These are phyloP conservation scores for Globisporangium rhizosaccharum DNA, from an alignment of 352 stramenopile genomes.

Conservation along the genomic window DNA sequence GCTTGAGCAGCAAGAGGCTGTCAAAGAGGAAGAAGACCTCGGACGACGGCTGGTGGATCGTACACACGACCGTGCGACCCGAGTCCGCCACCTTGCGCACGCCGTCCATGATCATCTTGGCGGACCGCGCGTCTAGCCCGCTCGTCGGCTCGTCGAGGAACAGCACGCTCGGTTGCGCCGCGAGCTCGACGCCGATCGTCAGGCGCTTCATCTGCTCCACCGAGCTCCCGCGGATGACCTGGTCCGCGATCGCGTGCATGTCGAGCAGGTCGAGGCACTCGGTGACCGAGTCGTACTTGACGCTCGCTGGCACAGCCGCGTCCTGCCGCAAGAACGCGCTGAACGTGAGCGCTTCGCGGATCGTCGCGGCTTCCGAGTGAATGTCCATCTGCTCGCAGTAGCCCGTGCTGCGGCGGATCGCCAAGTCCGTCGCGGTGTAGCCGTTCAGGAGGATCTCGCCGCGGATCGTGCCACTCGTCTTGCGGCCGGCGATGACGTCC, in stretches of 20 bases:
- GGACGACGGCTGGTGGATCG: background rate
- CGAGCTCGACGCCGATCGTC: conserved; percentile 46
- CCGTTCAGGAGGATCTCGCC: conserved; percentile 86
- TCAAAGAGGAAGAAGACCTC: conserved; percentile 44
- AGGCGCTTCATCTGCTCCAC: conserved; percentile 30
- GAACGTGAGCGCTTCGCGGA: conserved; percentile 77
- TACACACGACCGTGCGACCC: conserved; percentile 13
- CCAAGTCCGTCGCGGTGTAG: conserved; percentile 16
- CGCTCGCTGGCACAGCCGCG: conserved; percentile 4
- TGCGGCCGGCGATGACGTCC: conserved; percentile 92
- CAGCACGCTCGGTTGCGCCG: conserved; percentile 63
- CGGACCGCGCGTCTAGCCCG: conserved; percentile 72
- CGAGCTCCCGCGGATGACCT: conserved; percentile 18
- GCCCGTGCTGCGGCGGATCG: conserved; percentile 31
- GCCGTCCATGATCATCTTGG: conserved; percentile 68
- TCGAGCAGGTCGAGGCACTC: conserved; percentile 14
- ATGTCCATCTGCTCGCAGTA: conserved; percentile 87
- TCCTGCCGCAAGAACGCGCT: conserved; percentile 24
- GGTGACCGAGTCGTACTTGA: conserved; percentile 14
- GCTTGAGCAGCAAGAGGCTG: conserved; percentile 69
- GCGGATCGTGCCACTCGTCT: conserved; percentile 77
- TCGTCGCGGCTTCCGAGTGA: conserved; percentile 72
- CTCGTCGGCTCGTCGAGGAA: conserved; percentile 70
- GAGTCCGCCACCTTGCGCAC: conserved; percentile 67
- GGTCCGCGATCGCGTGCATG: conserved; percentile 15